A percentile compares a stretch with the other conserved stretches of the same genome.
Evolutionary conservation across 2,329 filamentous ascomycete species (phyloP).

Genomic region (Neonectria coccinea): DNA sequence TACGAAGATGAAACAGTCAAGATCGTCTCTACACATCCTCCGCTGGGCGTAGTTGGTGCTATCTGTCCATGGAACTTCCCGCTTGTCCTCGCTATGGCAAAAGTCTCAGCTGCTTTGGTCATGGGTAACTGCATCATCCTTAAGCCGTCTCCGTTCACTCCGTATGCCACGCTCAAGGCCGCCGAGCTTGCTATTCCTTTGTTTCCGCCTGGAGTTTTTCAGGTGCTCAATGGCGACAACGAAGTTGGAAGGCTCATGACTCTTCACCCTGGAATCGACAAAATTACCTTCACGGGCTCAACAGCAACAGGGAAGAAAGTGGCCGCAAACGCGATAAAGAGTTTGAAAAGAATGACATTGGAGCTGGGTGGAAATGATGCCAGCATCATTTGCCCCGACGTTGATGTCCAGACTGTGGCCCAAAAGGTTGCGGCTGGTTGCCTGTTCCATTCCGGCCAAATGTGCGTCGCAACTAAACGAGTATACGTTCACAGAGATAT

Average conservation of each 20-base stretch:
- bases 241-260: constrained; percentile 69
- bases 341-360: constrained; percentile 70
- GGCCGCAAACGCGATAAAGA: constrained; percentile 63
- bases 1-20: constrained; percentile 2
- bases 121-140: constrained; percentile 67
- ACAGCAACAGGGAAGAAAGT: constrained; percentile 71
- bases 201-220: constrained; percentile 71
- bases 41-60: constrained; percentile 56
- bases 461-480: constrained; percentile 56
- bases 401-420: constrained; percentile 57
- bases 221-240: constrained; percentile 70
- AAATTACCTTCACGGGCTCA: constrained; percentile 74
- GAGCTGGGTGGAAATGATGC: constrained; percentile 71
- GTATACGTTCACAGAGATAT: constrained; percentile 70
- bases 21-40: constrained; percentile 32
- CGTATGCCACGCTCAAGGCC: constrained; percentile 68
- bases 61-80: constrained; percentile 70
- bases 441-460: constrained; percentile 66
- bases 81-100: constrained; percentile 61
- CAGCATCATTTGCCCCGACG: constrained; percentile 66
- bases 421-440: constrained; percentile 55
- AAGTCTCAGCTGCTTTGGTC: constrained; percentile 66
- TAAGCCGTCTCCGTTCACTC: constrained; percentile 69
- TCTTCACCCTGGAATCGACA: constrained; percentile 66
- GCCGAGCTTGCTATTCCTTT: constrained; percentile 66